These are phyloP conservation scores for Acacia pycnantha DNA, from an alignment of 331 rosid species.

Conservation along the genomic window DNA sequence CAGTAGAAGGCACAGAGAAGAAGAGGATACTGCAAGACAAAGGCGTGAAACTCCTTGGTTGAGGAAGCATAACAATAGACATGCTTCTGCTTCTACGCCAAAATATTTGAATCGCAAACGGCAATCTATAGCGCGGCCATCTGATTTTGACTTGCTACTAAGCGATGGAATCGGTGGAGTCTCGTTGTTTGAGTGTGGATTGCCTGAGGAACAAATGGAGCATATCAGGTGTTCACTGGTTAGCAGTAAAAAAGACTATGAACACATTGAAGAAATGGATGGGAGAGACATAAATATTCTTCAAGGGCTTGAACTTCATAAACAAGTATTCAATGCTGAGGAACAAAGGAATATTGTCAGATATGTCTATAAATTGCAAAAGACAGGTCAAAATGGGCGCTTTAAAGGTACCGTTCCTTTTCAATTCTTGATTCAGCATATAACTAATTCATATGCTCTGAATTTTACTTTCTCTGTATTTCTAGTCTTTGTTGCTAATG, in stretches of 20 bases:
- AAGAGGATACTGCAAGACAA: slow-evolving; percentile 6
- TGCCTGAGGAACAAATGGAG: slow-evolving; percentile 39
- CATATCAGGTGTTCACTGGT: slow-evolving; percentile 28
- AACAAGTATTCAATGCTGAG: slow-evolving; percentile 36
- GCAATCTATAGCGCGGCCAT: background rate
- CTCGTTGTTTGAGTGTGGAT: slow-evolving; percentile 12
- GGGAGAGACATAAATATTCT: slow-evolving; percentile 41
- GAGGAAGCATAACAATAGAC: background rate
- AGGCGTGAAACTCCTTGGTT: slow-evolving; percentile 1
- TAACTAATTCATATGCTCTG: background rate
- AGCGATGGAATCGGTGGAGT: slow-evolving; percentile 36
- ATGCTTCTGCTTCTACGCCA: background rate
- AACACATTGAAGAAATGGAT: slow-evolving; percentile 30
- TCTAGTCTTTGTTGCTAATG: background rate
- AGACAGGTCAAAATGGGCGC: slow-evolving; percentile 43
- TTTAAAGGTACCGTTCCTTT: slow-evolving; percentile 40
- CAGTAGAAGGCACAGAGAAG: background rate
- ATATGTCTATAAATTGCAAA: slow-evolving; percentile 40
- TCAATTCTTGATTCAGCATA: background rate
- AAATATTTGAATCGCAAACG: background rate
- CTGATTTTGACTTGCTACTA: slow-evolving; percentile 25
- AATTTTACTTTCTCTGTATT: background rate
- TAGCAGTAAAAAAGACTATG: slow-evolving; percentile 28
- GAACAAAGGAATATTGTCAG: slow-evolving; percentile 50
- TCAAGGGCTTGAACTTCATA: slow-evolving; percentile 60